Conservation (phyloP, 1,139 yeast genomes). For the Yamadazyma spencermartinsiae region DNA sequence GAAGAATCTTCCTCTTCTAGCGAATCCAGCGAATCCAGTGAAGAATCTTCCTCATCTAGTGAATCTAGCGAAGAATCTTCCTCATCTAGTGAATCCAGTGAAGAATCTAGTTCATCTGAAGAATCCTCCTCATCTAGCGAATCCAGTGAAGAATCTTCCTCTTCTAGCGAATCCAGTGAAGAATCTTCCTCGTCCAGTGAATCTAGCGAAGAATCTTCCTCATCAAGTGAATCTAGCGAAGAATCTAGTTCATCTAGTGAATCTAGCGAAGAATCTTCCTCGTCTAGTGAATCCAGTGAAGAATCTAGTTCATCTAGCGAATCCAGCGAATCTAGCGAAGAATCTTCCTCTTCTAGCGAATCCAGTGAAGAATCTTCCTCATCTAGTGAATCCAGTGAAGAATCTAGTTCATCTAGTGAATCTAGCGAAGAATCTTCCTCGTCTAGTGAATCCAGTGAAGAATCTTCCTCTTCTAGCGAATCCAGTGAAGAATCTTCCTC, state of each 20-base stretch:
- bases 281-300: conserved; percentile 3
- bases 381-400: conserved; percentile 2
- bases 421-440: conserved; percentile 4
- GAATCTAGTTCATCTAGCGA: conserved; percentile 3
- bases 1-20: conserved; percentile 4
- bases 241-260: conserved; percentile 6
- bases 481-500: conserved; percentile 3
- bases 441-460: conserved; percentile 3
- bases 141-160: conserved; percentile 2
- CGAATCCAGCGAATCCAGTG: conserved; percentile 7
- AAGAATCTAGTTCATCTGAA: conserved; percentile 5
- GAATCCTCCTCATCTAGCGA: conserved; percentile 7
- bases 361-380: conserved; percentile 5
- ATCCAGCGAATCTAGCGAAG: conserved; percentile 2
- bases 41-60: conserved; percentile 8
- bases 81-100: conserved; percentile 8
- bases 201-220: conserved; percentile 8
- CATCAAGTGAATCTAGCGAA: conserved; percentile 4
- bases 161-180: conserved; percentile 7
- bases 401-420: conserved; percentile 5
- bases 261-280: conserved; percentile 4
- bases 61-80: conserved; percentile 5
- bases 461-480: conserved; percentile 3
- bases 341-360: neutral
- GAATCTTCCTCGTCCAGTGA: conserved; percentile 3